Evolutionary conservation across 2,329 filamentous ascomycete species (phyloP).

Genomic region (Colletotrichum higginsianum): DNA sequence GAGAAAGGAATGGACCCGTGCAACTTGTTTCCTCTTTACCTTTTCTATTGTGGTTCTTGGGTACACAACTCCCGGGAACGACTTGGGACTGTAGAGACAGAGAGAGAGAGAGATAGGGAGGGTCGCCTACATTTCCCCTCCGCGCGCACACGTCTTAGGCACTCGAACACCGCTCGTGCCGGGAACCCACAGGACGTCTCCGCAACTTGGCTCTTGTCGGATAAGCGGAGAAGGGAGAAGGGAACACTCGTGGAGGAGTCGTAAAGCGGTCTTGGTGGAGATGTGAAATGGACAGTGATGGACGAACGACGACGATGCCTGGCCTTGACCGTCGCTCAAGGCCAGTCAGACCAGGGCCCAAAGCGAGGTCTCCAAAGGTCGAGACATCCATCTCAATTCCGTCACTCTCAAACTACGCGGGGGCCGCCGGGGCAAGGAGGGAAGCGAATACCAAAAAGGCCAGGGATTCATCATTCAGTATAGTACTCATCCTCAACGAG

Average conservation of each 20-base stretch:
- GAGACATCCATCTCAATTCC: no score
- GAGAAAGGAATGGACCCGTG: no score
- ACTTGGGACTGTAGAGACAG: no score
- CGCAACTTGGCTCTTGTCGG: conserved; percentile 13
- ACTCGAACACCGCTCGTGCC: conserved; percentile 9
- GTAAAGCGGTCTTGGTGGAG: neutral
- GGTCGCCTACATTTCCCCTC: neutral
- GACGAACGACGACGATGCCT: neutral
- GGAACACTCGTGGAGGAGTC: neutral
- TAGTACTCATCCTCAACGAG: conserved; percentile 3
- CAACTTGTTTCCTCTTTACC: no score
- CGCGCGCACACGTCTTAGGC: neutral
- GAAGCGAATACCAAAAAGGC: no score
- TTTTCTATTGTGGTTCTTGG: no score
- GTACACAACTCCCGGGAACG: no score
- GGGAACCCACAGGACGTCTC: neutral
- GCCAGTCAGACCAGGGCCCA: neutral
- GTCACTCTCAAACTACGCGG: no score
- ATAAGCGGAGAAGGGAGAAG: neutral
- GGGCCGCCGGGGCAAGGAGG: neutral
- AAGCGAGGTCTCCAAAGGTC: neutral
- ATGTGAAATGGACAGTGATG: no score
- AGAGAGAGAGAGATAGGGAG: no score
- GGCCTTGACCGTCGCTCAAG: neutral
- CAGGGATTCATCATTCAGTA: neutral